Percentiles rank a stretch among this genome's conserved stretches.
These are phyloP conservation scores for Gonium pectorale DNA, from an alignment of 139 green algal species.

Conservation along the genomic window DNA sequence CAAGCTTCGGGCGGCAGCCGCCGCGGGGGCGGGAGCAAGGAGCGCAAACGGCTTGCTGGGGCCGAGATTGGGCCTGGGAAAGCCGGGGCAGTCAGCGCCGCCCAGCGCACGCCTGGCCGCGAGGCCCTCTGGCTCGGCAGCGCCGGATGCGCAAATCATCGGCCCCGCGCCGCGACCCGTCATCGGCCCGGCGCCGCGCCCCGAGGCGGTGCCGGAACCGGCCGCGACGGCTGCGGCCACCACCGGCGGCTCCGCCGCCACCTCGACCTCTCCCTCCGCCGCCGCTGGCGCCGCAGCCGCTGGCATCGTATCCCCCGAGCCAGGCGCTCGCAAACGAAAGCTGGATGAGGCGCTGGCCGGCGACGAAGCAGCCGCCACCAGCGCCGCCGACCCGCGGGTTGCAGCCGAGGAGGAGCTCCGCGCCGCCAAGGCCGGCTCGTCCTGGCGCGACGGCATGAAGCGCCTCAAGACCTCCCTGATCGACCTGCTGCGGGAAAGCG, in stretches of 20 bases:
- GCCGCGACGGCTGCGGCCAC: neutral
- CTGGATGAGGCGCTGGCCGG: neutral
- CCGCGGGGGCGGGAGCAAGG: neutral
- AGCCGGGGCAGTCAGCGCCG: neutral
- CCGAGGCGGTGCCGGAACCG: neutral
- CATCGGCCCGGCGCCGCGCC: neutral
- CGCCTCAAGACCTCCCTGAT: neutral
- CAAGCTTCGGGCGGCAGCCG: neutral
- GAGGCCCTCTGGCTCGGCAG: neutral
- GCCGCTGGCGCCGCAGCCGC: neutral
- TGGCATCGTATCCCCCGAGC: neutral
- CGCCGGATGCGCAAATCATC: neutral
- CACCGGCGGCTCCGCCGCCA: neutral
- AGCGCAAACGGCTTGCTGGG: neutral
- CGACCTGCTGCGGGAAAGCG: neutral
- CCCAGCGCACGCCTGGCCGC: conserved; percentile 1
- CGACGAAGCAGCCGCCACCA: neutral
- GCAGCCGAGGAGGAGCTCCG: neutral
- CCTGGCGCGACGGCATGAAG: conserved; percentile 8
- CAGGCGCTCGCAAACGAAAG: neutral
- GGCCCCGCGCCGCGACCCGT: neutral
- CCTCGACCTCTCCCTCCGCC: neutral
- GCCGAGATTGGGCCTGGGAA: neutral
- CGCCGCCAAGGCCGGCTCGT: neutral
- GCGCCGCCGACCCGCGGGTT: neutral